Base-by-base conservation (phyloP, 371 early-diverging fungal species). In the Basidiobolus meristosporus region DNA sequence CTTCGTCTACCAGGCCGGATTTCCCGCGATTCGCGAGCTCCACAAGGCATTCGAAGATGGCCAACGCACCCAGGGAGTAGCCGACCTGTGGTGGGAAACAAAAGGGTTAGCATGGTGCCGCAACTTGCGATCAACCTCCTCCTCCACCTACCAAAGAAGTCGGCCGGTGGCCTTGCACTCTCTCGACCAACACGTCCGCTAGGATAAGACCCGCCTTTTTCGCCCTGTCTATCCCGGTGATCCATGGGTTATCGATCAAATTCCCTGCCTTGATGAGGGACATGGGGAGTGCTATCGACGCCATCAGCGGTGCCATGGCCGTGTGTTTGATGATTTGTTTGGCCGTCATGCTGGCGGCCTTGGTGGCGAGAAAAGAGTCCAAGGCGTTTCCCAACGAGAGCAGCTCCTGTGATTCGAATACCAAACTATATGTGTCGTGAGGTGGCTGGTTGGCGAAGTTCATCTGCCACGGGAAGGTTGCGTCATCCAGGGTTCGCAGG, bases 221-320 rank as follows among this genome's bases (percentile, higher is more conserved):
- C n/a, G 90, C 87, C 32, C 89, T 67, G 49, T 82, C 82, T 36
- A 82, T 63, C 18, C 79, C 91, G 18, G 79, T 73, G 9, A 58
- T 61, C 97, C 97, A 97, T 17, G 95, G 95, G 52, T 95, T 93
- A 51, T 95, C 95, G 41, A 88, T 63, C 49, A 82, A 55, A 44
- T 81, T 78, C 6, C 74, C 80, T 6, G 82, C 65, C 43, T 86
- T 83, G 53, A 84, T 57, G 45, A 77, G 52, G 63, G 73, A 72
- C 47, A 84, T 52, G 6, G 89, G 95, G 34, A 87, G 67, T 2
- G 85, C 72, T 15, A 93, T 65, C 7, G 90, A 88, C 30, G 82
- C 77, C 52, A 83, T 63, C 43, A 96, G 54, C 10, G 77, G 70
- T 14, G 77, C 72, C 35, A 96, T 59, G 21, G 90, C 77, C 0